Evolutionary conservation across 441 rosid species (phyloP).

Genomic region (Melastoma candidum): DNA sequence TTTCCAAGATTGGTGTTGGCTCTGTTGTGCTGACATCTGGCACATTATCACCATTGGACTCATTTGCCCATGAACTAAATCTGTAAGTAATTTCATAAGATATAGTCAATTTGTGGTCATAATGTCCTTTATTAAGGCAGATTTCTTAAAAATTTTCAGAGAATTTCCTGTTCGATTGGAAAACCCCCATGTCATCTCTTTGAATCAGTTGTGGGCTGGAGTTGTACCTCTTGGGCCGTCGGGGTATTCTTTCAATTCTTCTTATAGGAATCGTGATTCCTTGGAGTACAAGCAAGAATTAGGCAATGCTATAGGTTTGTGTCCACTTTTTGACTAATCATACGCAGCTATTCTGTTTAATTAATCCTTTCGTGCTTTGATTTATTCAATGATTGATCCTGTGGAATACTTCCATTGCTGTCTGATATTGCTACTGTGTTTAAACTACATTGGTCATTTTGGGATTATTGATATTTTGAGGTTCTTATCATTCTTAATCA

Average conservation of each 20-base stretch:
- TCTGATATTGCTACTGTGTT: too few relatives aligned
- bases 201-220: conserved; percentile 90
- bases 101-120: conserved; percentile 11
- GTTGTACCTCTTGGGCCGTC: conserved; percentile 85
- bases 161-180: conserved; percentile 85
- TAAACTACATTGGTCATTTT: too few relatives aligned
- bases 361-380: neutral
- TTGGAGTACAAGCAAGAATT: conserved; percentile 92
- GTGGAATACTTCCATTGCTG: too few relatives aligned
- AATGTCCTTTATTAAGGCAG: conserved; percentile 15
- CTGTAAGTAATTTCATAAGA: conserved; percentile 44
- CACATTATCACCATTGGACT: conserved; percentile 90
- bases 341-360: neutral
- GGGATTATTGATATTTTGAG: too few relatives aligned
- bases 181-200: conserved; percentile 95
- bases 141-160: conserved; percentile 30
- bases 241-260: conserved; percentile 70
- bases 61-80: conserved; percentile 83
- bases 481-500: too few relatives aligned
- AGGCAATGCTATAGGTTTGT: conserved; percentile 92
- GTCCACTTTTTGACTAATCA: conserved; percentile 11
- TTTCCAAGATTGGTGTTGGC: conserved; percentile 62
- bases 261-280: conserved; percentile 71
- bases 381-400: neutral
- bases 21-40: conserved; percentile 93